Evolutionary conservation across 495 filamentous ascomycete species (phyloP), one percentile per base, ranked within the genome.

Genomic region (Annulohypoxylon maeteangense): DNA sequence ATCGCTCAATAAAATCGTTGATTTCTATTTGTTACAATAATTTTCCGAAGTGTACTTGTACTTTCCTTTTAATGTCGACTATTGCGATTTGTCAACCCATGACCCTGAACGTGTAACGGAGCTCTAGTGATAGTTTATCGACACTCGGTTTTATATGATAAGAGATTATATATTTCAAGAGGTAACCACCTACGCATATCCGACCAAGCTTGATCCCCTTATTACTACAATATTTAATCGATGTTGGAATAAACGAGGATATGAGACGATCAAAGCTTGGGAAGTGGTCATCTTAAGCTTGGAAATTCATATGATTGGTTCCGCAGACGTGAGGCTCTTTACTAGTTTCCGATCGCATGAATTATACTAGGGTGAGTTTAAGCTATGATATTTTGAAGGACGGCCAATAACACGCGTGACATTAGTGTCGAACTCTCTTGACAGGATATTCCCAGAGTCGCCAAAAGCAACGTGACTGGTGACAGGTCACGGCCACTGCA

Each of bases 1-100:
- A 59, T 34, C 36, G 23, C 11, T 40, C 36, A 38, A 27, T 45
- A 68, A 45, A 34, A 68, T 54, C 48, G 38, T 45, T 31, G 27
- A 65, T 65, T 70, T 60, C 51, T 34, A 64, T 60, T 64, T 70
- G 58, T 62, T 44, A 53, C 34, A n/a, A 57, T 18, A 40, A 42
- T 45, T 27, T 59, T 50, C 4, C 38, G 12, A 31, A 57, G 51
- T 65, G 62, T 47, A 31, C 23, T 23, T 36, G 53, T 56, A 54
- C 29, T 56, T 56, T 55, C 4, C 51, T 36, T 34, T 36, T 36
- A 32, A 20, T 32, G 29, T 36, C 14, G 54, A 25, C 3, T 40
- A 18, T 32, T 54, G n/a, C n/a, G 22, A 10, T n/a, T 10, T 27
- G 27, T 18, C 27, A 44, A 44, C 50, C 25, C 50, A 27, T 18